phyloP scores from a whole-genome alignment of 1,284 basidiomycete species.

The Ustilago crameri region DNA sequence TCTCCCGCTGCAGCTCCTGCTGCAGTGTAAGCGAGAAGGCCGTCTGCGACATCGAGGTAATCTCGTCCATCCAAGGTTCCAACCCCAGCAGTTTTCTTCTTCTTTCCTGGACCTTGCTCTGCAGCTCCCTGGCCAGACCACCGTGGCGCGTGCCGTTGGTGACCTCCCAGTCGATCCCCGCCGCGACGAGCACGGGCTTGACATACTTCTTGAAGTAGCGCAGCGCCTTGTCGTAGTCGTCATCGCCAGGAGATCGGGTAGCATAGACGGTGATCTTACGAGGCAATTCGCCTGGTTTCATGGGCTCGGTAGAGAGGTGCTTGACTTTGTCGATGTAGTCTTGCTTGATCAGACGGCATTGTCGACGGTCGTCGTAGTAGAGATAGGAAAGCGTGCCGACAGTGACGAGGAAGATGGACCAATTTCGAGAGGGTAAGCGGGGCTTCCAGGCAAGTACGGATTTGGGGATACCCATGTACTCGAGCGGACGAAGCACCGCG shows the following conservation, averaged over 20 bases:
- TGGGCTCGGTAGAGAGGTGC: slow-evolving; percentile 77
- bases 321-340: slow-evolving; percentile 84
- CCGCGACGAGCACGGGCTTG: slow-evolving; percentile 94
- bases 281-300: slow-evolving; percentile 77
- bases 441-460: slow-evolving; percentile 70
- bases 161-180: slow-evolving; percentile 90
- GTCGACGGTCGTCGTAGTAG: slow-evolving; percentile 84
- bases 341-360: slow-evolving; percentile 80
- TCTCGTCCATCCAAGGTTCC: slow-evolving; percentile 58
- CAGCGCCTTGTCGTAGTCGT: slow-evolving; percentile 84
- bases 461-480: slow-evolving; percentile 71
- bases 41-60: slow-evolving; percentile 70
- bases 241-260: slow-evolving; percentile 91
- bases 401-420: slow-evolving; percentile 87
- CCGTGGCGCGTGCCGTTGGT: slow-evolving; percentile 84
- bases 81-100: slow-evolving; percentile 71
- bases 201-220: slow-evolving; percentile 94
- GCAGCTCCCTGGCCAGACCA: slow-evolving; percentile 80
- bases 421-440: slow-evolving; percentile 84
- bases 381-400: slow-evolving; percentile 78
- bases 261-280: slow-evolving; percentile 88
- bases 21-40: slow-evolving; percentile 75
- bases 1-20: slow-evolving; percentile 74
- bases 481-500: slow-evolving; percentile 66
- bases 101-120: slow-evolving; percentile 77